Evolutionary conservation across 805 yeast genomes (phyloP).

Genomic region (Wickerhamiella lipophila): DNA sequence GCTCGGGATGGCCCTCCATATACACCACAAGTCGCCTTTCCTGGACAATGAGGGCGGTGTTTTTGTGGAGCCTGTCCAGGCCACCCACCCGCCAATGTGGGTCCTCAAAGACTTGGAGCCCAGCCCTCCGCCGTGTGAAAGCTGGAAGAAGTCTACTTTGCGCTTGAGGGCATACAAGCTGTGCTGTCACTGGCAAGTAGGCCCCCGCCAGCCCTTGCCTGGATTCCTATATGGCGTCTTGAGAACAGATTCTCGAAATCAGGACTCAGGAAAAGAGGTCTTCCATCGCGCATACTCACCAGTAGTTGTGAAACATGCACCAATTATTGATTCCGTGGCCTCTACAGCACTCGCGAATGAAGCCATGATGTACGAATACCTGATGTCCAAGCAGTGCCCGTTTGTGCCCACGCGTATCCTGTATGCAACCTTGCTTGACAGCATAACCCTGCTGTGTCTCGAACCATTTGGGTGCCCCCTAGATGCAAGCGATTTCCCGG

Average conservation of each 20-base stretch:
- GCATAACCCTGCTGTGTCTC: slow-evolving; percentile 19
- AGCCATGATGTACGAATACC: slow-evolving; percentile 21
- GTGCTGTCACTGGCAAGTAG: not conserved
- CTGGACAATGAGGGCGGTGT: not conserved
- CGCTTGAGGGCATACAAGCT: not conserved
- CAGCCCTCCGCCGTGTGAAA: not conserved
- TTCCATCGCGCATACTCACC: not conserved
- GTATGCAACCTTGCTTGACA: slow-evolving; percentile 18
- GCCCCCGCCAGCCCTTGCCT: not conserved
- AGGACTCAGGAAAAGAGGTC: not conserved
- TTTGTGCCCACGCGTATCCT: slow-evolving; percentile 17
- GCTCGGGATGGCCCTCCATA: not conserved
- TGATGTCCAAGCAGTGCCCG: slow-evolving; percentile 10
- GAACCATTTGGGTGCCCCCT: slow-evolving; percentile 20
- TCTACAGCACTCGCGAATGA: slow-evolving; percentile 13
- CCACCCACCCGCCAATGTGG: not conserved
- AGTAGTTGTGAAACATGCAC: slow-evolving; percentile 1
- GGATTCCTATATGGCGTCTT: not conserved
- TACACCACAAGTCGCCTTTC: slow-evolving; percentile 1
- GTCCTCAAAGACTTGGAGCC: not conserved
- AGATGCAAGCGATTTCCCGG: slow-evolving; percentile 14
- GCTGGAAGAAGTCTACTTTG: not conserved
- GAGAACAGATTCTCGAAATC: not conserved
- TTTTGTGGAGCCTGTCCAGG: not conserved
- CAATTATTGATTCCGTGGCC: not conserved